phyloP scores from a whole-genome alignment of 805 yeast genomes.

The Candida boidinii region DNA sequence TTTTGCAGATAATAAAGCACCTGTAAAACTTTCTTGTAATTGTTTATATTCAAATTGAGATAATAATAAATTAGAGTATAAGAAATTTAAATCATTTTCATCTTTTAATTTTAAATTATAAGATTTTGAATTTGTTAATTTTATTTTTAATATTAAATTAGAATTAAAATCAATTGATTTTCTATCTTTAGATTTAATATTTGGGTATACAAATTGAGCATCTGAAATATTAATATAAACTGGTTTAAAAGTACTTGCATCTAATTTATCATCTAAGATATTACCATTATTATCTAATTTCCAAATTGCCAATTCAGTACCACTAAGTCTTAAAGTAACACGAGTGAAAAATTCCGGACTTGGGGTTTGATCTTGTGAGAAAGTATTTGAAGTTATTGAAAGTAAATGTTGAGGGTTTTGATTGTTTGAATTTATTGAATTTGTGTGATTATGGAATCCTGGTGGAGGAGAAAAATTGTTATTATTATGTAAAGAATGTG shows the following conservation, averaged over 20 bases:
- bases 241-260: too few relatives aligned
- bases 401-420: too few relatives aligned
- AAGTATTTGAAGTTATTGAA: too few relatives aligned
- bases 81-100: slow-evolving; percentile 75
- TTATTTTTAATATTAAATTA: slow-evolving; percentile 81
- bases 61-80: slow-evolving; percentile 76
- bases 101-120: slow-evolving; percentile 57
- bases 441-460: too few relatives aligned
- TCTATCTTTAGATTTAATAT: too few relatives aligned
- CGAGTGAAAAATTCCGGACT: too few relatives aligned
- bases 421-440: too few relatives aligned
- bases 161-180: slow-evolving; percentile 67
- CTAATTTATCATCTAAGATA: too few relatives aligned
- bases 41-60: slow-evolving; percentile 73
- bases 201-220: slow-evolving; percentile 73
- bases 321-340: slow-evolving; percentile 85
- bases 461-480: too few relatives aligned
- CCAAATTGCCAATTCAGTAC: slow-evolving; percentile 91
- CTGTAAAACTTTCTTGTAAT: slow-evolving; percentile 93
- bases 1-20: slow-evolving; percentile 84
- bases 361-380: too few relatives aligned
- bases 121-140: slow-evolving; percentile 80
- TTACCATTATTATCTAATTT: slow-evolving; percentile 28
- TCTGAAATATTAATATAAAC: slow-evolving; percentile 87
- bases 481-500: too few relatives aligned